A percentile compares a stretch with the other conserved stretches of the same genome.
These are phyloP conservation scores for Rhizophora mangle DNA, from an alignment of 345 rosid species.

Conservation along the genomic window DNA sequence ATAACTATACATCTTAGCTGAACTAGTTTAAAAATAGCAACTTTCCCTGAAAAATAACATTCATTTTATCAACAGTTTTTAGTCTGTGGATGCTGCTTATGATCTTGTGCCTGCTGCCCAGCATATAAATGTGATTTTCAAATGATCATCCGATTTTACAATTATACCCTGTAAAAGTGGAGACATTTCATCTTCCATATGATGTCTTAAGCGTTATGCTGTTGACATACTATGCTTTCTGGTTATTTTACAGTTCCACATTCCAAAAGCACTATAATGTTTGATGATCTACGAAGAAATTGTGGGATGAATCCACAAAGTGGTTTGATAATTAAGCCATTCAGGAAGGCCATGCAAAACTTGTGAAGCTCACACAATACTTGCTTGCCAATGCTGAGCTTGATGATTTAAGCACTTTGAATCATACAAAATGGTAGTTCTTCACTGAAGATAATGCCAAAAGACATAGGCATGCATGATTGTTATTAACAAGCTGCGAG, in stretches of 20 bases:
- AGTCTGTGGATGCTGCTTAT: too few species aligned
- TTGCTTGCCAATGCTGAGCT: conserved; percentile 83
- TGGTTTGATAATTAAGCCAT: conserved; percentile 78
- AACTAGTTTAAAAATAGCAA: too few species aligned
- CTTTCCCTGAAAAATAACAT: too few species aligned
- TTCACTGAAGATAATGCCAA: conserved; percentile 56
- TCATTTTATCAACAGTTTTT: too few species aligned
- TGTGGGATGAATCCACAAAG: conserved; percentile 94
- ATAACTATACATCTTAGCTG: background rate
- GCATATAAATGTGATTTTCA: background rate
- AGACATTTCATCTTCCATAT: background rate
- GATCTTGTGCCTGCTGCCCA: background rate
- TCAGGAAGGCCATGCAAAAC: conserved; percentile 90
- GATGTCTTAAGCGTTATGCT: background rate
- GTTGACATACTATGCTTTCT: conserved; percentile 7
- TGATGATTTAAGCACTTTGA: conserved; percentile 64
- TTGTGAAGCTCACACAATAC: conserved; percentile 75
- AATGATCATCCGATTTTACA: background rate
- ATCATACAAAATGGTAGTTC: conserved; percentile 74
- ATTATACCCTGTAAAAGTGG: background rate
- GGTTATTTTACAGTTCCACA: conserved; percentile 56
- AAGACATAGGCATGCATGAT: conserved; percentile 68
- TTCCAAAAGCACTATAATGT: conserved; percentile 89
- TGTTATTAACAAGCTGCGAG: conserved; percentile 10
- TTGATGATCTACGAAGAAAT: conserved; percentile 83